Conservation (phyloP, 2,329 filamentous ascomycete genomes). For the Didymellaceae sp. region DNA sequence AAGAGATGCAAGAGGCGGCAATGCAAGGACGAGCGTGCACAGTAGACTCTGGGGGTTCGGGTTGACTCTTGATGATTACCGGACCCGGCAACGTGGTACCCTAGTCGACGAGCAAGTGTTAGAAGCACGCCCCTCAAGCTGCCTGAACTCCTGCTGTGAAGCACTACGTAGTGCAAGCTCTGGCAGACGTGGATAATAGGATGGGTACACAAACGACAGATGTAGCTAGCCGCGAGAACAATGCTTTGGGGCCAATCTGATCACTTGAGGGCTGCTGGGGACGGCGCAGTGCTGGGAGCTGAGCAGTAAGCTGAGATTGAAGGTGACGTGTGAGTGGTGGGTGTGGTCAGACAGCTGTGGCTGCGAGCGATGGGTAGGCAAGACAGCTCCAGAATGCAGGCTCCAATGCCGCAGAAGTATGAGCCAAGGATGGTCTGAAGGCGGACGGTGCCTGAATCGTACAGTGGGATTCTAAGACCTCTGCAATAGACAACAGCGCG, state of each 20-base stretch:
- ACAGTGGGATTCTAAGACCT: conserved; percentile 38
- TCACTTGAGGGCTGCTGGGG: conserved; percentile 6
- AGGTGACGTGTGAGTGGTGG: conserved; percentile 29
- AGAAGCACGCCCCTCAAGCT: conserved; percentile 38
- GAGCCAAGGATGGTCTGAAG: conserved; percentile 29
- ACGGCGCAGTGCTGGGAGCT: conserved; percentile 38
- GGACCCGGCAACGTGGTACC: conserved; percentile 43
- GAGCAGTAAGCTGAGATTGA: conserved; percentile 43
- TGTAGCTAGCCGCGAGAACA: conserved; percentile 8
- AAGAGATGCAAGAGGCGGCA: conserved; percentile 27
- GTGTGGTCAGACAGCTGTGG: conserved; percentile 23
- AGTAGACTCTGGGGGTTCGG: conserved; percentile 34
- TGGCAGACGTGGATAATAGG: conserved; percentile 33
- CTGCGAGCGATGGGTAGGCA: conserved; percentile 27
- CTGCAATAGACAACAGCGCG: conserved; percentile 39
- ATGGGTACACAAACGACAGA: conserved; percentile 27
- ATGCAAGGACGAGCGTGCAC: conserved; percentile 40
- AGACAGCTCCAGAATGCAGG: conserved; percentile 33
- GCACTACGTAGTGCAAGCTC: conserved; percentile 44
- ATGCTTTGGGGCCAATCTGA: background rate
- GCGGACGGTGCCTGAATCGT: conserved; percentile 33
- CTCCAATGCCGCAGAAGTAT: conserved; percentile 26
- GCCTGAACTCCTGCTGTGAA: conserved; percentile 40
- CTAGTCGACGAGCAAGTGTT: conserved; percentile 38
- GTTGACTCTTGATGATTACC: conserved; percentile 44